Evolutionary conservation across 352 stramenopile species (phyloP), one percentile per base, ranked within the genome.

Genomic region (Phytopythium vexans): DNA sequence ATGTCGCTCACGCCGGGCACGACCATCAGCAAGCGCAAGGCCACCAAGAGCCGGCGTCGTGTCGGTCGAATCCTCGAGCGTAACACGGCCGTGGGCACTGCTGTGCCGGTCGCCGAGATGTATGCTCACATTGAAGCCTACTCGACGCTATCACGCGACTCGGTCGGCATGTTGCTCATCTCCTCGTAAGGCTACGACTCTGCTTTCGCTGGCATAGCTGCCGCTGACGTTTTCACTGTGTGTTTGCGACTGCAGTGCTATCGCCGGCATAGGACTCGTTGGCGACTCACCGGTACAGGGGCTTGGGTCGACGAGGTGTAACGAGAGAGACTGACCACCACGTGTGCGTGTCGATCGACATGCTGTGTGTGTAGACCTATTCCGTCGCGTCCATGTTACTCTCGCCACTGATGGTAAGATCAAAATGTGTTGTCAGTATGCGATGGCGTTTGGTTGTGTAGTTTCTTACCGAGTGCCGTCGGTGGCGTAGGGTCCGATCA

Each of bases 351-450:
- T 27, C 21, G 21, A 27, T 27, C 21, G 21, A 5, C 55, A n/a
- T 60, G 40, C 14, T 52, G 16, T 37, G 27, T 52, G 16, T 37
- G 27, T 49, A 93, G 81, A 91, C 81, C 4, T 92, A 89, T 56
- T 78, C 93, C 36, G 85, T 95, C 12, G 85, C 85, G 8, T 95
- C 85, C 0, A 95, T 95, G 85, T 68, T 95, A n/a, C 56, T 95
- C 8, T 93, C 82, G 1, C 85, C 85, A 1, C 61, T 95, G 42
- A 95, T 95, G 85, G 84, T 93, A 56, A n/a, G 46, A 10, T 51
- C 12, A 34, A 21, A 2, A 11, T 21, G 16, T 46, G 6, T 11
- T 9, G 35, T 37, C 11, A 9, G 16, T 2, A 47, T 32, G 9
- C 6, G n/a, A 6, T 27, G 41, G 8, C 16, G 40, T 10, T 11